Evolutionary conservation across 495 filamentous ascomycete species (phyloP).

Genomic region (Trichoderma orchidacearum): DNA sequence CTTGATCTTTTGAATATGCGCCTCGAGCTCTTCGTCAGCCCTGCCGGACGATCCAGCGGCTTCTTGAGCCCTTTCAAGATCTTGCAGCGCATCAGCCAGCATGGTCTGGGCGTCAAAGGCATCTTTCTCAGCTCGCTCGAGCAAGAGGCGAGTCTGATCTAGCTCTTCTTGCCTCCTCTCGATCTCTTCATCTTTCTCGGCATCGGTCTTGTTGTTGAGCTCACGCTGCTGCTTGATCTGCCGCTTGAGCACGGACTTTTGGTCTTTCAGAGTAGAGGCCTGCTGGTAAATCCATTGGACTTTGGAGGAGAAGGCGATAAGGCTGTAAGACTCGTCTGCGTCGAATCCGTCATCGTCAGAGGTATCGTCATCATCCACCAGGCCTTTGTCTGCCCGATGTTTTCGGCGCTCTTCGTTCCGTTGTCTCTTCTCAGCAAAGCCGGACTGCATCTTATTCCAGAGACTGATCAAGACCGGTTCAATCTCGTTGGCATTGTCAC

Average conservation of each 20-base stretch:
- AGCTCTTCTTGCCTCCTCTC: slow-evolving; percentile 36
- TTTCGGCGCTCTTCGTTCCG: slow-evolving; percentile 36
- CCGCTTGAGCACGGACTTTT: slow-evolving; percentile 69
- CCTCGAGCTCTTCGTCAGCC: slow-evolving; percentile 23
- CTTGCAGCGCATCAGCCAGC: slow-evolving; percentile 36
- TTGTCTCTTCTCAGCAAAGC: slow-evolving; percentile 43
- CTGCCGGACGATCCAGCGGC: not conserved
- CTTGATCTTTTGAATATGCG: slow-evolving; percentile 31
- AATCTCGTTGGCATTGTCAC: slow-evolving; percentile 39
- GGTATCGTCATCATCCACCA: slow-evolving; percentile 30
- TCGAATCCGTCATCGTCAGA: slow-evolving; percentile 35
- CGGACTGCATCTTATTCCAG: slow-evolving; percentile 58
- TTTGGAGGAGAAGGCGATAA: slow-evolving; percentile 56
- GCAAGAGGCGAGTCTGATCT: slow-evolving; percentile 32
- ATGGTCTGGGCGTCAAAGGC: slow-evolving; percentile 28
- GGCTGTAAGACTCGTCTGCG: slow-evolving; percentile 45
- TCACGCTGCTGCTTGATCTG: slow-evolving; percentile 91
- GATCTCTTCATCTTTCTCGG: slow-evolving; percentile 46
- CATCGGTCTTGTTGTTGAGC: slow-evolving; percentile 54
- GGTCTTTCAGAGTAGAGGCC: slow-evolving; percentile 56
- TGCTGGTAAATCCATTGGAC: slow-evolving; percentile 61
- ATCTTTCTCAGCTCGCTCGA: slow-evolving; percentile 34
- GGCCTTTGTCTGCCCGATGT: slow-evolving; percentile 25
- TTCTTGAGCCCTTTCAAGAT: slow-evolving; percentile 25
- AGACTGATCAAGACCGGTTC: slow-evolving; percentile 50